Percentiles rank a stretch among this genome's conserved stretches.
Evolutionary conservation across 768 basidiomycete species (phyloP).

Genomic region (Panaeolus papilionaceus): DNA sequence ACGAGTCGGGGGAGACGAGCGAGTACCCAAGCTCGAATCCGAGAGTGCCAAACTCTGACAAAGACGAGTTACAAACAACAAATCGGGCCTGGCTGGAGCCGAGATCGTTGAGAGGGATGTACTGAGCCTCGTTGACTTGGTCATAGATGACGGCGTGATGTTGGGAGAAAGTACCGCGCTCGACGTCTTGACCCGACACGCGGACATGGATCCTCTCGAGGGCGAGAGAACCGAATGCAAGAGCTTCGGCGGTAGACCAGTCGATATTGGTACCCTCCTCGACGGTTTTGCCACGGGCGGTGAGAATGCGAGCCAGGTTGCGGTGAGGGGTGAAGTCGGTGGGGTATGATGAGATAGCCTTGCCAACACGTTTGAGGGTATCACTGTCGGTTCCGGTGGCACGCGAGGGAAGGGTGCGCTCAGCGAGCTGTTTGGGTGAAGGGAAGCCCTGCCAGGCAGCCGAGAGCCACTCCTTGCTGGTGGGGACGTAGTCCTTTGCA

Average conservation of each 20-base stretch:
- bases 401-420: constrained; percentile 89
- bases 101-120: constrained; percentile 88
- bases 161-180: constrained; percentile 98
- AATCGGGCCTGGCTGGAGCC: constrained; percentile 90
- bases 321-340: constrained; percentile 86
- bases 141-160: constrained; percentile 98
- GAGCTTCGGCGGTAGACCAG: constrained; percentile 98
- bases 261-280: constrained; percentile 93
- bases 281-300: constrained; percentile 86
- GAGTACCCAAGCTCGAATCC: constrained; percentile 99
- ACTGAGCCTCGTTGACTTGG: constrained; percentile 90
- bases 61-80: constrained; percentile 94
- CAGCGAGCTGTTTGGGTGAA: constrained; percentile 93
- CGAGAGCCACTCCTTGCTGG: constrained; percentile 96
- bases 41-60: constrained; percentile 94
- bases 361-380: constrained; percentile 83
- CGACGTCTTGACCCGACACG: constrained; percentile 97
- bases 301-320: constrained; percentile 93
- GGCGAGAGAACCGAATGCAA: constrained; percentile 93
- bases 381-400: constrained; percentile 82
- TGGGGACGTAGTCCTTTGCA: constrained; percentile 94
- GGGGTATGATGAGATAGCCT: constrained; percentile 87
- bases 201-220: constrained; percentile 95
- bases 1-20: constrained; percentile 91
- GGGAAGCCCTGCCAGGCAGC: constrained; percentile 99